Percentiles rank a stretch among this genome's conserved stretches.
Conservation (phyloP, 371 early-diverging fungal species). For the Haplosporangium sp. region DNA sequence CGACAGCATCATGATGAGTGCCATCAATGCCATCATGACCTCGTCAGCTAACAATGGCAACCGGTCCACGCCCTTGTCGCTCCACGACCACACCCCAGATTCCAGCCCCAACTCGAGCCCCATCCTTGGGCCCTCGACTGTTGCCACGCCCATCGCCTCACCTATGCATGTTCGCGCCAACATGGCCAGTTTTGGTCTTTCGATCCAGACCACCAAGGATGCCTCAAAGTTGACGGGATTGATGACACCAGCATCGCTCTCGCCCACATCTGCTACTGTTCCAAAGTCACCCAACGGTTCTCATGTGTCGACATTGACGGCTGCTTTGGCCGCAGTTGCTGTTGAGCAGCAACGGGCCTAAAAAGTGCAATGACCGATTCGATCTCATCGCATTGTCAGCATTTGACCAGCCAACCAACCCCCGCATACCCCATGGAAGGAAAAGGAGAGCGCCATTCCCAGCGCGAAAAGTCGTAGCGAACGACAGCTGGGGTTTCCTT, state of each 20-base stretch:
- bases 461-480: background rate
- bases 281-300: conserved; percentile 21
- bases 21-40: conserved; percentile 52
- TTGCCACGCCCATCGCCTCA: conserved; percentile 35
- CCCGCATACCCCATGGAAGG: background rate
- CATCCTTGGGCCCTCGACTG: conserved; percentile 33
- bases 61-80: conserved; percentile 11
- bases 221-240: conserved; percentile 29
- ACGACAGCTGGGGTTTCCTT: background rate
- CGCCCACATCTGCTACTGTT: conserved; percentile 25
- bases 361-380: background rate
- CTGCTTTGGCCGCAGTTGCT: conserved; percentile 48
- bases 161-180: conserved; percentile 29
- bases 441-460: background rate
- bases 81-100: conserved; percentile 36
- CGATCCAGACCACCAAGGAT: conserved; percentile 38
- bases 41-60: conserved; percentile 34
- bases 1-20: conserved; percentile 50
- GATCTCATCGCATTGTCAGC: background rate
- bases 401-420: background rate
- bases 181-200: conserved; percentile 15
- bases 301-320: conserved; percentile 48
- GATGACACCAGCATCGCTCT: conserved; percentile 46
- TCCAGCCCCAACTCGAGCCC: conserved; percentile 51
- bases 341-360: conserved; percentile 28